Base-by-base conservation (phyloP, 805 yeast genomes). In the Cyberlindnera veronae region DNA sequence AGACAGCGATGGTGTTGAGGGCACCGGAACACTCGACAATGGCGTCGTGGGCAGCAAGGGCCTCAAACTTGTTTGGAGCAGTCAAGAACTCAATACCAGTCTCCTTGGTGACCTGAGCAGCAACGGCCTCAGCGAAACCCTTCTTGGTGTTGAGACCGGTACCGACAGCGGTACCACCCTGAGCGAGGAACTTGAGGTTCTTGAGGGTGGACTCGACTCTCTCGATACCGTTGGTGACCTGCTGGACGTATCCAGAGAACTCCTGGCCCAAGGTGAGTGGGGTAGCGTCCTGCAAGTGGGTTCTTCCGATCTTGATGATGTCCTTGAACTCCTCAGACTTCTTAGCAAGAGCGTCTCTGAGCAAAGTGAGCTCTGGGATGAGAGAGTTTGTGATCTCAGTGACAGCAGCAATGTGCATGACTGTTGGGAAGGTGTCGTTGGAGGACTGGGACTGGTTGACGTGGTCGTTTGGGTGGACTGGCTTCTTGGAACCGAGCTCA, bases 151-250 rank as follows among this genome's bases (percentile, higher is more conserved):
- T 93, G 57, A 93, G 77, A 52, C 99, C 99, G 41, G 99, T 93
- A 57, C 99, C 99, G 41, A 93, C 99, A 47, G 99, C 99, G 48
- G 99, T 93, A 72, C 99, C 99, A 72, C 99, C 99, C 74, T 93
- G 99, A 34, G 99, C 99, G 55, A 93, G 77, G 63, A 63, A 79
- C 58, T 81, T 75, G 63, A 93, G 74, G 67, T 80, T 79, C 53
- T 86, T 86, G 51, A 93, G 76, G 38, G 83, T 66, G 48, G 69
- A 69, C 71, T 88, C 87, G 46, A 93, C 84, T 65, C 99, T 79
- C 53, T 69, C 83, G 53, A 93, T 83, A 63, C 97, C 98, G 63
- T 89, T 86, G 57, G 84, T 77, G 50, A 93, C 66, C 72, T 93
- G 99, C 64, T 86, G 91, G 38, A 84, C 95, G 69, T 93, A 93